Conservation (phyloP, 139 green algal genomes). For the Yamagishiella unicocca region DNA sequence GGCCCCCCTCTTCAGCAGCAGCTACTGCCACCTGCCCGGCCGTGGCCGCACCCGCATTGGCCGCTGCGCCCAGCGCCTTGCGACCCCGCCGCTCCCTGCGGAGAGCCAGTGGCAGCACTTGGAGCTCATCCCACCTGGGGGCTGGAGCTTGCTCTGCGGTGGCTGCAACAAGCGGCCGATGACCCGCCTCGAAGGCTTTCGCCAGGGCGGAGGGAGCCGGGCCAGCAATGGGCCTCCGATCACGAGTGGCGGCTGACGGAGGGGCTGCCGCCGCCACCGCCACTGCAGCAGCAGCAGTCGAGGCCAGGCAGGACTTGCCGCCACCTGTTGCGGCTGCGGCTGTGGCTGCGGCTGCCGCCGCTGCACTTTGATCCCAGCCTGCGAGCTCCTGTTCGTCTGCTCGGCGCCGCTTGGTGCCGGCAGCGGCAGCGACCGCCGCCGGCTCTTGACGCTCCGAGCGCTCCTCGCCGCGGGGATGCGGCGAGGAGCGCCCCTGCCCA, state of each 20-base stretch:
- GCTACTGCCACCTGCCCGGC: not conserved
- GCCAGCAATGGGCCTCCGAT: not conserved
- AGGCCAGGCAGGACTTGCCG: no score
- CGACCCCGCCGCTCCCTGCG: slow-evolving; percentile 2
- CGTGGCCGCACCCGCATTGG: not conserved
- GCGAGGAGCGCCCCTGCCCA: no score
- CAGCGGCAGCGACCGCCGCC: not conserved
- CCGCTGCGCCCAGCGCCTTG: not conserved
- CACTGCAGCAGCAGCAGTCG: not conserved
- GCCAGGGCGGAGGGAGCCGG: not conserved
- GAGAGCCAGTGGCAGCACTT: slow-evolving; percentile 9
- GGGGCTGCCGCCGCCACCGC: not conserved
- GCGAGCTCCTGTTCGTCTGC: no score
- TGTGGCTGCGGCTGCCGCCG: no score
- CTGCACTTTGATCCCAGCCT: no score
- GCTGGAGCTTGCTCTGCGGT: not conserved
- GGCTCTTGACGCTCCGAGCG: not conserved
- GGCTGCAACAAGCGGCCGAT: not conserved
- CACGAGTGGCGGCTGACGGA: not conserved
- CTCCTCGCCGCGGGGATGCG: not conserved
- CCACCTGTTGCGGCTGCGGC: no score
- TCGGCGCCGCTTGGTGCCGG: no score
- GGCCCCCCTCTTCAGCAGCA: no score
- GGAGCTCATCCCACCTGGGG: not conserved
- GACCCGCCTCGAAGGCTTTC: not conserved